Conservation (phyloP, 208 protist species). For the Trypanosoma melophagium region DNA sequence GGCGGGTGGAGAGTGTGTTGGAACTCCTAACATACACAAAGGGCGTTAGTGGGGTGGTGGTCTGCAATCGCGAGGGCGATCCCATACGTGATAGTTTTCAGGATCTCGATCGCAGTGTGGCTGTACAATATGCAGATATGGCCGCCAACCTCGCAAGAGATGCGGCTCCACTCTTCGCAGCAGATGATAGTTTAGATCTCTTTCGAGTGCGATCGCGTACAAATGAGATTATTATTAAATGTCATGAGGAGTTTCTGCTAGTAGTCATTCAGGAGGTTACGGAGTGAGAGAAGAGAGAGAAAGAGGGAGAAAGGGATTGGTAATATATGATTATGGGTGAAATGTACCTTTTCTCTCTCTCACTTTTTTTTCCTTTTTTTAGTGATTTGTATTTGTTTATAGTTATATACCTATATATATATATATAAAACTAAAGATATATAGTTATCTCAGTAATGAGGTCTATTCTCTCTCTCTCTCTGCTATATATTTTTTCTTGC, state of each 20-base stretch:
- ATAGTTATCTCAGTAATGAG: too few species aligned
- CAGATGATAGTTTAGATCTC: constrained; percentile 57
- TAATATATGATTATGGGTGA: too few species aligned
- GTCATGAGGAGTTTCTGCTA: constrained; percentile 67
- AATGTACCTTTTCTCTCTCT: too few species aligned
- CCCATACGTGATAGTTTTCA: constrained; percentile 86
- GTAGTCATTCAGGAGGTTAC: constrained; percentile 82
- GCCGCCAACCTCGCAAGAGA: constrained; percentile 52
- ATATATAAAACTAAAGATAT: too few species aligned
- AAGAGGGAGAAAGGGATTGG: too few species aligned
- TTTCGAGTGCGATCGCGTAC: constrained; percentile 68
- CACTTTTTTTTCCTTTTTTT: too few species aligned
- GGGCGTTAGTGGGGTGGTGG: constrained; percentile 75
- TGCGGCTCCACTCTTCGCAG: constrained; percentile 28
- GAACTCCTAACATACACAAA: constrained; percentile 88
- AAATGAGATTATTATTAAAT: constrained; percentile 81
- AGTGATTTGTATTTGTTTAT: too few species aligned
- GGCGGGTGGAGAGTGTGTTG: constrained; percentile 70
- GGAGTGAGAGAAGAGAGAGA: constrained; percentile 41
- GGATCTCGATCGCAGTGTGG: constrained; percentile 66
- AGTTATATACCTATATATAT: too few species aligned
- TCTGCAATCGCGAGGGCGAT: constrained; percentile 69
- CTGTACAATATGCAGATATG: constrained; percentile 52
- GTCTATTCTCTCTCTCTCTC: too few species aligned
- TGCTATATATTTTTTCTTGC: too few species aligned